Evolutionary conservation across 257 asterid genomes (phyloP).

Genomic region (Solanum chmielewskii): DNA sequence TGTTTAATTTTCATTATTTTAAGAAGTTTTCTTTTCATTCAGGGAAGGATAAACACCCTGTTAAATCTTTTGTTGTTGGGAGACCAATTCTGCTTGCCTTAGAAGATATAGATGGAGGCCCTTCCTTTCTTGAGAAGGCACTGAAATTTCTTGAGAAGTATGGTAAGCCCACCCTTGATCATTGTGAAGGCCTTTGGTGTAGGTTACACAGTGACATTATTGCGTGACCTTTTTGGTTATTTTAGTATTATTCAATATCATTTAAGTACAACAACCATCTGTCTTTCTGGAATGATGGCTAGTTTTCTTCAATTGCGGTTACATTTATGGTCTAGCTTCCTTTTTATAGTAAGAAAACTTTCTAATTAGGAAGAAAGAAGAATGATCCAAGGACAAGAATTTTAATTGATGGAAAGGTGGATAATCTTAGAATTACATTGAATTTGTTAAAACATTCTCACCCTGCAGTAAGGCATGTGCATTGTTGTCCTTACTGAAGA

Average conservation of each 20-base stretch:
- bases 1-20: not conserved
- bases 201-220: not conserved
- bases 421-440: not conserved
- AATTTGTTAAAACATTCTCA: not conserved
- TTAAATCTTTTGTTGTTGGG: conserved; percentile 87
- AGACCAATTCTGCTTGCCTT: conserved; percentile 89
- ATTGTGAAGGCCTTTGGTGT: not conserved
- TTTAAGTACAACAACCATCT: not conserved
- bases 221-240: not conserved
- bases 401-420: not conserved
- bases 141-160: conserved; percentile 81
- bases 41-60: conserved; percentile 90
- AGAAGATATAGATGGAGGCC: conserved; percentile 94
- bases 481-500: not conserved
- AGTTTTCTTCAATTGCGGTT: not conserved
- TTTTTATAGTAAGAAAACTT: not conserved
- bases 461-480: not conserved
- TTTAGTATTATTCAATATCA: not conserved
- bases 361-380: not conserved
- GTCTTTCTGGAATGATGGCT: not conserved
- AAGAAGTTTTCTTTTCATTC: conserved; percentile 9
- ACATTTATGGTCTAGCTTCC: not conserved
- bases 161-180: conserved; percentile 34
- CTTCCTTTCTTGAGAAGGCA: conserved; percentile 93
- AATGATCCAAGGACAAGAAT: not conserved